Conservation (phyloP, 2,329 filamentous ascomycete genomes). For the Colletotrichum costaricense region DNA sequence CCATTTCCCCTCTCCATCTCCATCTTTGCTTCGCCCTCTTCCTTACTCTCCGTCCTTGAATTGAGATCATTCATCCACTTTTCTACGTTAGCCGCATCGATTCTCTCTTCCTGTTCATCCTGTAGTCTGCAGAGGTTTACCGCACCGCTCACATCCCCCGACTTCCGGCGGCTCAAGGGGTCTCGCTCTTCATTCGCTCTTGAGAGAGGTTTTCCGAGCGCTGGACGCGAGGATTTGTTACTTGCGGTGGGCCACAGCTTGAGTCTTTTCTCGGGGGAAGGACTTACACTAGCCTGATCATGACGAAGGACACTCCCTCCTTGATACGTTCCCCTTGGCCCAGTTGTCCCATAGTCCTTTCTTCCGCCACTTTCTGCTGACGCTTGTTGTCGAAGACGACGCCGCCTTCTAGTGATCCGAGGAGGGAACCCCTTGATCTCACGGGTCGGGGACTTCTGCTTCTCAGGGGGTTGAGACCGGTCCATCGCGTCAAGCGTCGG, state of each 20-base stretch:
- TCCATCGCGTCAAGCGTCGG: background rate
- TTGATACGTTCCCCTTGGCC: background rate
- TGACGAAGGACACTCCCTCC: background rate
- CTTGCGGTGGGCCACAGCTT: slow-evolving; percentile 17
- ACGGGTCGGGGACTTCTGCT: background rate
- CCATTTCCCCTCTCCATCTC: background rate
- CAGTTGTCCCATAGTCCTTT: background rate
- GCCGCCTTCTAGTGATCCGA: background rate
- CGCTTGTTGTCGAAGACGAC: no score
- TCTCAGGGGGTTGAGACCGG: background rate
- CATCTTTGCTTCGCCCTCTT: background rate
- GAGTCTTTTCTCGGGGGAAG: background rate
- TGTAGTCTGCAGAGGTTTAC: background rate
- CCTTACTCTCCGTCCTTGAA: background rate
- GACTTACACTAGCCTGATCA: background rate
- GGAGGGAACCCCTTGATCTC: background rate
- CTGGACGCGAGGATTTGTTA: background rate
- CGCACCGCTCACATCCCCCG: slow-evolving; percentile 9
- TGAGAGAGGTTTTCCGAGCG: slow-evolving; percentile 1
- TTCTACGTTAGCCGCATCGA: background rate
- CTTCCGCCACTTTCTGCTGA: background rate
- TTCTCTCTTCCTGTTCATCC: slow-evolving; percentile 5
- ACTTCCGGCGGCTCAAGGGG: background rate
- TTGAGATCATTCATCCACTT: background rate
- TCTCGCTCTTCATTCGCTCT: background rate